A percentile compares a stretch with the other conserved stretches of the same genome.
phyloP scores from a whole-genome alignment of 768 basidiomycete genomes.

The Suillus discolor region DNA sequence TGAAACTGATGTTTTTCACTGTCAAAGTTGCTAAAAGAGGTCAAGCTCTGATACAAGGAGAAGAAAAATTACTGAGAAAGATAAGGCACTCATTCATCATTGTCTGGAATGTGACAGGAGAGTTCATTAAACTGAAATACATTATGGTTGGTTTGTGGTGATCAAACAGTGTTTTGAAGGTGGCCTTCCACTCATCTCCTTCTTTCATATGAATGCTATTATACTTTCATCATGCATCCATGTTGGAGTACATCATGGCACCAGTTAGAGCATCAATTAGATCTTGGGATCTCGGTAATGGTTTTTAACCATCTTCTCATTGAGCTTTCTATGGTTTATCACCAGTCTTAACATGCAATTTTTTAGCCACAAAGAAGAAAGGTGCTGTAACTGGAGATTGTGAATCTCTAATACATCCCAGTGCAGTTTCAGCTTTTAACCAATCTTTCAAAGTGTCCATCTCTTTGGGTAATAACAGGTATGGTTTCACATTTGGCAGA shows the following conservation, averaged over 20 bases:
- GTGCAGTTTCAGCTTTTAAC: constrained; percentile 13
- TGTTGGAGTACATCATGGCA: constrained; percentile 10
- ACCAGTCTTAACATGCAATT: constrained; percentile 16
- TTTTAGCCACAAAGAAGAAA: constrained; percentile 13
- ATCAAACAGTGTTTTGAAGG: constrained; percentile 39
- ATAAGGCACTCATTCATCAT: constrained; percentile 38
- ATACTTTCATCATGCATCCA: not conserved
- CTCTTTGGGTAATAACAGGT: not conserved
- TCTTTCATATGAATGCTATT: constrained; percentile 30
- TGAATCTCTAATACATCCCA: constrained; percentile 16
- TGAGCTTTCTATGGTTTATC: constrained; percentile 20
- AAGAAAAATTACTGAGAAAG: too few relatives aligned
- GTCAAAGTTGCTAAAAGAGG: too few relatives aligned
- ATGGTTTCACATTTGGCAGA: not conserved
- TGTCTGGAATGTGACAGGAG: constrained; percentile 38
- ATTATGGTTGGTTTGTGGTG: constrained; percentile 43
- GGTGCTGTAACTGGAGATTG: constrained; percentile 14
- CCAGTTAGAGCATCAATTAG: constrained; percentile 2
- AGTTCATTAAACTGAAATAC: constrained; percentile 41
- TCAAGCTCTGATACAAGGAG: too few relatives aligned
- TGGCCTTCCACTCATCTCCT: constrained; percentile 46
- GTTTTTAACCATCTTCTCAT: constrained; percentile 13
- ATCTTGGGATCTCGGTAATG: not conserved
- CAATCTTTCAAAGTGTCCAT: constrained; percentile 6
- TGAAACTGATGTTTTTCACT: too few relatives aligned